A percentile compares a stretch with the other conserved stretches of the same genome.
Conservation (phyloP, 2,329 filamentous ascomycete species). For the Diplodia scrobiculata region DNA sequence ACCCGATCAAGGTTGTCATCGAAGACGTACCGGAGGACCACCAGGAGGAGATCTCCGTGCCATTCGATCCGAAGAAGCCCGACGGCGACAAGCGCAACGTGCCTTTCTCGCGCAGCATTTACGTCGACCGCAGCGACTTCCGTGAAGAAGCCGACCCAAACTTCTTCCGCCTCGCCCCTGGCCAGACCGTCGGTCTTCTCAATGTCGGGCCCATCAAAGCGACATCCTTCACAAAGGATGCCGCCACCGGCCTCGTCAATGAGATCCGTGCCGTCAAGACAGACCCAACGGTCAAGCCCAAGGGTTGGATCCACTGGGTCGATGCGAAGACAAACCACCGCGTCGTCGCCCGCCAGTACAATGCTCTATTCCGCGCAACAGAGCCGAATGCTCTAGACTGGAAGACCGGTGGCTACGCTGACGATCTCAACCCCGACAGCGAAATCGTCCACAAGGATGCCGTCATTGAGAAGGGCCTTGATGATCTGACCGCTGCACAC, state of each 20-base stretch:
- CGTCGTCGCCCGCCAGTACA: constrained; percentile 71
- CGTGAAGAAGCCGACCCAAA: constrained; percentile 70
- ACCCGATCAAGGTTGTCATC: constrained; percentile 80
- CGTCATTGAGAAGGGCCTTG: constrained; percentile 79
- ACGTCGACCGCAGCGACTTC: constrained; percentile 82
- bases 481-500: constrained; percentile 75
- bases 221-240: constrained; percentile 67
- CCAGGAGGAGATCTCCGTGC: constrained; percentile 65
- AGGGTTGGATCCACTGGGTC: constrained; percentile 82
- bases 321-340: constrained; percentile 64
- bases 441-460: constrained; percentile 78
- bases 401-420: constrained; percentile 75
- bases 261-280: constrained; percentile 66
- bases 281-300: constrained; percentile 69
- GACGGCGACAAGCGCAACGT: constrained; percentile 63
- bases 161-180: constrained; percentile 77
- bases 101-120: constrained; percentile 74
- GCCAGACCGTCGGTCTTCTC: constrained; percentile 72
- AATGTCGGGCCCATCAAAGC: constrained; percentile 71
- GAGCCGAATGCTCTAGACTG: constrained; percentile 71
- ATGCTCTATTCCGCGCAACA: constrained; percentile 81
- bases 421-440: constrained; percentile 80
- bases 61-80: constrained; percentile 81
- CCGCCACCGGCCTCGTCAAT: constrained; percentile 62
- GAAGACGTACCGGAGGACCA: constrained; percentile 76